Conservation (phyloP, 257 asterid genomes). For the Solanum infundibuliforme region DNA sequence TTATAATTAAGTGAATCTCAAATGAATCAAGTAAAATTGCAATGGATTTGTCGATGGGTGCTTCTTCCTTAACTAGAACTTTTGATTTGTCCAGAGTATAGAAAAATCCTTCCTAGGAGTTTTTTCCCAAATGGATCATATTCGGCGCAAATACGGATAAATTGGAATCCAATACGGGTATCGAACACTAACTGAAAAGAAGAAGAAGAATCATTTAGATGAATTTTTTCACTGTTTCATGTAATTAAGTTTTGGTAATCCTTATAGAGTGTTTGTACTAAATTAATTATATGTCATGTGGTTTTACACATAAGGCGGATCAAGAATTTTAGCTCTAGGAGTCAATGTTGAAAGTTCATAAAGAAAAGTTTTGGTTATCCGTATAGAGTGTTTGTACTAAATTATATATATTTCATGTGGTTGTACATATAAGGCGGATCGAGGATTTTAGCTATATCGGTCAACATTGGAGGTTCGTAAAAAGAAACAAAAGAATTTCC, state of each 20-base stretch:
- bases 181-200: rapidly evolving
- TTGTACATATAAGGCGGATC: too few species aligned
- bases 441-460: not conserved
- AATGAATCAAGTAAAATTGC: not conserved
- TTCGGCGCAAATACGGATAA: not conserved
- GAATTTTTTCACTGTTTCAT: not conserved
- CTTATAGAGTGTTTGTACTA: too few species aligned
- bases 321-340: not conserved
- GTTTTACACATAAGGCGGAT: not conserved
- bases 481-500: not conserved
- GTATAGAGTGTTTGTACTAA: too few species aligned
- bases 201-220: not conserved
- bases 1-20: not conserved
- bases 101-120: not conserved
- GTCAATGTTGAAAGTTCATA: not conserved
- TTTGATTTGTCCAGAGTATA: not conserved
- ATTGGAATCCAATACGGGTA: not conserved
- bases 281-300: not conserved
- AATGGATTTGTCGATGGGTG: not conserved
- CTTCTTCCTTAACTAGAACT: not conserved
- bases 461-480: not conserved
- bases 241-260: not conserved
- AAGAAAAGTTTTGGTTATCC: too few species aligned
- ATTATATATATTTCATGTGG: too few species aligned
- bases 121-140: not conserved